Percentiles rank a stretch among this genome's conserved stretches.
phyloP scores from a whole-genome alignment of 441 rosid genomes.

The Pelargonium fulgidum region DNA sequence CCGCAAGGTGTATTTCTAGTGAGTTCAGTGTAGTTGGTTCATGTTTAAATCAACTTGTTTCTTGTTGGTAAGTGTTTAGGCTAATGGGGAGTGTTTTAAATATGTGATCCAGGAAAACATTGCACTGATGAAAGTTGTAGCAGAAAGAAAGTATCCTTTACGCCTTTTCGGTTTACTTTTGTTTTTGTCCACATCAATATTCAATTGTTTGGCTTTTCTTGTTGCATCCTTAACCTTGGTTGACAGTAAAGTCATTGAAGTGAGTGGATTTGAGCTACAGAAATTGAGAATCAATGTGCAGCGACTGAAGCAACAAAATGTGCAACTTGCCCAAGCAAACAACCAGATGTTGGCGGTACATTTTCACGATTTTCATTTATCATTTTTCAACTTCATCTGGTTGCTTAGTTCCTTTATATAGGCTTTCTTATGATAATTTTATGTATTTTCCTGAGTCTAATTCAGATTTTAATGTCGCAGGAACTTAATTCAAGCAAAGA shows the following conservation, averaged over 20 bases:
- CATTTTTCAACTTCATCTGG: constrained; percentile 14
- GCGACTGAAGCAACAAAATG: constrained; percentile 53
- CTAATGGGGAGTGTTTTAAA: constrained; percentile 17
- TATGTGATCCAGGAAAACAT: constrained; percentile 46
- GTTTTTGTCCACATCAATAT: constrained; percentile 8
- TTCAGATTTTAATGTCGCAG: constrained; percentile 29
- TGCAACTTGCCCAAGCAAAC: constrained; percentile 51
- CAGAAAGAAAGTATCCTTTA: constrained; percentile 47
- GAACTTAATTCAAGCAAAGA: constrained; percentile 49
- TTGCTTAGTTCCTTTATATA: background rate
- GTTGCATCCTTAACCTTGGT: constrained; percentile 19
- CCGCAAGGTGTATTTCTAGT: constrained; percentile 34
- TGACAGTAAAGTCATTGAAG: constrained; percentile 49
- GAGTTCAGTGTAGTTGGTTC: background rate
- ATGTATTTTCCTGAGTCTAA: constrained; percentile 16
- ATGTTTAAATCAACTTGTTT: background rate
- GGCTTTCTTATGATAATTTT: too few relatives aligned
- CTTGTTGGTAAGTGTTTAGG: background rate
- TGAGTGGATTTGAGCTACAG: constrained; percentile 42
- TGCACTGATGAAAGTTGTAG: constrained; percentile 39
- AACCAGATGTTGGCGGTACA: constrained; percentile 54
- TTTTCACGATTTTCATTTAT: constrained; percentile 13
- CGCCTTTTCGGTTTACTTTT: constrained; percentile 5
- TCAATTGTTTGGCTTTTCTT: constrained; percentile 17
- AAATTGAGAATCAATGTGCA: constrained; percentile 43